Evolutionary conservation across 1,284 basidiomycete species (phyloP), one percentile per base, ranked within the genome.

Genomic region (Paramarasmius palmivorus): DNA sequence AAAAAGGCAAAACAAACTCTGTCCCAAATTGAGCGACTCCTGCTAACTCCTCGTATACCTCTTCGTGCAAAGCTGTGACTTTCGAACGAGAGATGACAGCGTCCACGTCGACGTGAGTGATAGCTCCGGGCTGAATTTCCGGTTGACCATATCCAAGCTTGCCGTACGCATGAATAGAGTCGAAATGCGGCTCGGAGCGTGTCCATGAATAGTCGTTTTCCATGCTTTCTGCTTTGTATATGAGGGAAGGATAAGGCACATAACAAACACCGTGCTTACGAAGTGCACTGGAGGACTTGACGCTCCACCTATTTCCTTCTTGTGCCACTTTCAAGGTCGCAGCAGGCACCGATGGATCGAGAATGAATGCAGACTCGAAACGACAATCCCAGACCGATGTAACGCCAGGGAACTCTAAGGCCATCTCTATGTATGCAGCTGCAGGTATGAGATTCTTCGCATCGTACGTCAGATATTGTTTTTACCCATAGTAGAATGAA

Each of bases 121-220:
- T 51, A 7, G 39, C 44, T 26, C 45, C 44, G 5, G 53, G 26
- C 7, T 42, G 25, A 19, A 61, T 41, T 10, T 52, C 36, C 9
- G 59, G 59, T 17, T 35, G 19, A 3, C 61, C 61, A 50, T 61
- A 61, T 9, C 61, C 58, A n/a, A 62, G 20, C 48, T 61, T 61
- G 7, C 61, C 61, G 41, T 48, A 44, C 5, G 61, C 50, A 47
- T 62, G 61, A 14, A 53, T 14, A 40, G 22, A 48, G 38, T 61
- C 61, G 37, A 61, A 62, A 20, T 36, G 6, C 36, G 59, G 59
- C 4, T 46, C 44, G 9, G 44, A 46, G 15, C 44, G 44, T n/a
- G 44, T 46, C 44, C 44, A 46, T 10, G 25, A 29, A 12, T 29
- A 2, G 17, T 46, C 44, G n/a, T 26, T 26, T 46, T 46, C 25